These are phyloP conservation scores for Silene noctiflora DNA, from an alignment of 179 eudicot genomes.

Conservation along the genomic window DNA sequence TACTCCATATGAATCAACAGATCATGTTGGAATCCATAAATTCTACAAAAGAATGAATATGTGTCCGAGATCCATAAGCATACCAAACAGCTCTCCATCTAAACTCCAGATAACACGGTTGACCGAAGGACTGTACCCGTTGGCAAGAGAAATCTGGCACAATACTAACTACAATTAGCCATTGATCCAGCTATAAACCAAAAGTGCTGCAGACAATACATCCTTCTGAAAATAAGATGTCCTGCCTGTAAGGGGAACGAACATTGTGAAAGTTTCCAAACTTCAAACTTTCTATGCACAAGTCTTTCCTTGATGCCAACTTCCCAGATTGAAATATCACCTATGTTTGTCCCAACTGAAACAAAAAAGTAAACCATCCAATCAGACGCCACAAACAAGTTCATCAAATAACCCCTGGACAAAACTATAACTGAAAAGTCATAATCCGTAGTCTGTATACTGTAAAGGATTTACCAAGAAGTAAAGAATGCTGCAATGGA, in stretches of 20 bases:
- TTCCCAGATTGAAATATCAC: constrained; percentile 77
- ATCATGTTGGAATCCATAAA: too few species aligned
- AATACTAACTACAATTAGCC: too few species aligned
- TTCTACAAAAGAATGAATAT: too few species aligned
- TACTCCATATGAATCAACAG: too few species aligned
- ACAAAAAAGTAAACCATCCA: constrained; percentile 13
- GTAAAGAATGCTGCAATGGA: constrained; percentile 64
- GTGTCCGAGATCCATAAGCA: too few species aligned
- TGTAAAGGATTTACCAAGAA: constrained; percentile 55
- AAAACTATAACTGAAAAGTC: neutral
- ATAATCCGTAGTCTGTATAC: neutral
- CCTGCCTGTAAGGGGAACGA: neutral
- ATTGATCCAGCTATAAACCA: too few species aligned
- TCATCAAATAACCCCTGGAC: neutral
- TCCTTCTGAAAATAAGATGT: constrained; percentile 18
- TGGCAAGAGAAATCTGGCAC: too few species aligned
- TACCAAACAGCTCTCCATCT: too few species aligned
- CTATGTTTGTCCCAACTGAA: constrained; percentile 82
- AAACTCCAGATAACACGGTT: too few species aligned
- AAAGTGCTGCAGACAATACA: neutral
- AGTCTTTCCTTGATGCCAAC: constrained; percentile 51
- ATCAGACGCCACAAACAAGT: neutral
- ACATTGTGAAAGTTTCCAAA: constrained; percentile 59
- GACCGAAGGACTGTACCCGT: too few species aligned
- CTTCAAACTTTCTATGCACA: constrained; percentile 51